Evolutionary conservation across 805 yeast genomes (phyloP), one percentile per base, ranked within the genome.

Genomic region (Candida glaebosa): DNA sequence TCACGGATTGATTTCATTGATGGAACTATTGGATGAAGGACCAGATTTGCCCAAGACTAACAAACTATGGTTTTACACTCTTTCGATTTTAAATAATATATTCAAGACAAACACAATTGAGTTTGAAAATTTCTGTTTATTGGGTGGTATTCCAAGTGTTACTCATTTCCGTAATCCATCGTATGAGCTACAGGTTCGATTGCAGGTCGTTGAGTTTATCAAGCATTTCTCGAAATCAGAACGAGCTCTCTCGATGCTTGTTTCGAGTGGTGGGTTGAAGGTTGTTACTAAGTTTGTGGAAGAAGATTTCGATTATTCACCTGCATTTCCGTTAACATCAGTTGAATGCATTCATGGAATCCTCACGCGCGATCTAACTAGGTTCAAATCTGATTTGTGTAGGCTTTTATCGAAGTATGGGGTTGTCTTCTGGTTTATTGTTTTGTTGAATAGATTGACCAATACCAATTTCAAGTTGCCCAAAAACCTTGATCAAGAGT

Each of bases 181-280:
- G 1, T 64, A 56, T 40, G 66, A 62, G 18, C 32, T 54, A n/a
- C 51, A 48, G 9, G 60, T 66, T 7, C 52, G 71, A 34, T 43
- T 56, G 9, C 71, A 70, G 45, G 74, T 69, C 12, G 67, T 62
- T 6, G 48, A 52, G 28, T 69, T 70, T 40, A 55, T 69, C 8
- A 48, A 59, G 25, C 51, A 54, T 14, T 59, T 71, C 18, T 48
- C 56, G 18, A 47, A 52, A n/a, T 67, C 73, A 7, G 65, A 63
- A 12, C 50, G 47, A 18, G 66, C 72, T 1, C 45, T 72, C 9
- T 54, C 65, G 3, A 59, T 65, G 63, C 69, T 73, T 44, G 61
- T 73, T 3, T 67, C 75, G 3, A 58, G 70, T 39, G 79, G 79
- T 3, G 76, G 77, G 0, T 54, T 76, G 16, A 55, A 67, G 22